These are phyloP conservation scores for Candida glaebosa DNA, from an alignment of 805 yeast genomes.

Conservation along the genomic window DNA sequence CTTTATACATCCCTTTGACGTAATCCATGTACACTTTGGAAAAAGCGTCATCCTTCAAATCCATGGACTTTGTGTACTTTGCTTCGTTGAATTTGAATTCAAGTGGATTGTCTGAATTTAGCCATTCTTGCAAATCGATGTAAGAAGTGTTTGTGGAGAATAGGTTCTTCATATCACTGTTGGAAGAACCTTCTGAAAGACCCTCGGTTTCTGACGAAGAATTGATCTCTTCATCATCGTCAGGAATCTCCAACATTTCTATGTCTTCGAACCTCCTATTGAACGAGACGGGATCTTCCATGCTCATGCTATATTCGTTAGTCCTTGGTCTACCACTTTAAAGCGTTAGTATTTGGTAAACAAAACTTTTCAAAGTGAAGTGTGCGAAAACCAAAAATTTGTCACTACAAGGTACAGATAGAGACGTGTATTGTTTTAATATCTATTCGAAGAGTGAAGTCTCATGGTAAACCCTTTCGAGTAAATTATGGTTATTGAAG, in stretches of 20 bases:
- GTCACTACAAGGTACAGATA: too few relatives aligned
- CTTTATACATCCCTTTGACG: slow-evolving; percentile 48
- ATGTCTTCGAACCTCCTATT: slow-evolving; percentile 31
- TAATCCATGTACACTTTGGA: slow-evolving; percentile 44
- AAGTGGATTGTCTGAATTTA: slow-evolving; percentile 31
- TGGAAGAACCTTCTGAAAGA: slow-evolving; percentile 13
- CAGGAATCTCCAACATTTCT: slow-evolving; percentile 44
- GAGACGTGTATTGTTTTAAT: not conserved
- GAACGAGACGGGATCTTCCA: slow-evolving; percentile 5
- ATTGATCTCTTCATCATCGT: slow-evolving; percentile 19
- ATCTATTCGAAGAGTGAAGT: slow-evolving; percentile 5
- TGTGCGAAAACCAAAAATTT: slow-evolving; percentile 4
- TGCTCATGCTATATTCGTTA: not conserved
- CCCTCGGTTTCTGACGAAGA: slow-evolving; percentile 27
- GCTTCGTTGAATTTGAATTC: slow-evolving; percentile 41
- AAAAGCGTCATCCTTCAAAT: slow-evolving; percentile 35
- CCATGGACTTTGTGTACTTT: slow-evolving; percentile 34
- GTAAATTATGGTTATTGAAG: slow-evolving; percentile 11
- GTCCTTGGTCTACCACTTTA: not conserved
- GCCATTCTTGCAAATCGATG: slow-evolving; percentile 46
- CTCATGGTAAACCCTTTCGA: slow-evolving; percentile 14
- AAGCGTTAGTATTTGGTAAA: not conserved
- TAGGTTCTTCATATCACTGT: slow-evolving; percentile 1
- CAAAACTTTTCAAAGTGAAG: slow-evolving; percentile 1
- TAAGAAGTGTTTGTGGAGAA: slow-evolving; percentile 17